These are phyloP conservation scores for Epichloe uncinata DNA, from an alignment of 2,329 filamentous ascomycete species.

Conservation along the genomic window DNA sequence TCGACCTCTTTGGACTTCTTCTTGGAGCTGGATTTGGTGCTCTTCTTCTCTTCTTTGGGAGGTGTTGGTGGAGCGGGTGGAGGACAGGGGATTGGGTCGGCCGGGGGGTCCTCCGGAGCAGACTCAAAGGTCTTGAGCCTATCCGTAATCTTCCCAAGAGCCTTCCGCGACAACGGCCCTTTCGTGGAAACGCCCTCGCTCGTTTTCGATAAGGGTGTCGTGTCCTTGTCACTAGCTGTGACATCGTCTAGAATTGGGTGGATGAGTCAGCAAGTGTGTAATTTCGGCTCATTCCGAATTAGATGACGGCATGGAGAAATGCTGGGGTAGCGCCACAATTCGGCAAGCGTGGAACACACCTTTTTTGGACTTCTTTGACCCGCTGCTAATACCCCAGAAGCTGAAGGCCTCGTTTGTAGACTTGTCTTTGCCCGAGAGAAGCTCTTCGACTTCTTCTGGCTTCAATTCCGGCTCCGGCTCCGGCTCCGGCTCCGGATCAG, in stretches of 20 bases:
- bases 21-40: conserved; percentile 27
- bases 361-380: conserved; percentile 30
- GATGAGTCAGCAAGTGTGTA: conserved; percentile 35
- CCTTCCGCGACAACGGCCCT: conserved; percentile 28
- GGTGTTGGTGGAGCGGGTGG: conserved; percentile 25
- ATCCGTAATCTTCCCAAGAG: conserved; percentile 40
- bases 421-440: conserved; percentile 22
- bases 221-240: conserved; percentile 23
- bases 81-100: conserved; percentile 22
- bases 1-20: conserved; percentile 26
- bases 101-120: conserved; percentile 22
- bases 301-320: conserved; percentile 2
- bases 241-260: conserved; percentile 31
- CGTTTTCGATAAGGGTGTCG: conserved; percentile 24
- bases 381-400: conserved; percentile 38
- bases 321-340: conserved; percentile 10
- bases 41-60: conserved; percentile 10
- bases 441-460: conserved; percentile 29
- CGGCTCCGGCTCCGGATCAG: conserved; percentile 1
- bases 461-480: conserved; percentile 21
- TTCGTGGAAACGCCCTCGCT: conserved; percentile 27
- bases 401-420: conserved; percentile 33
- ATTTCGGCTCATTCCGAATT: conserved; percentile 25
- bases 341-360: conserved; percentile 15
- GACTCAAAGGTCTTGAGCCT: conserved; percentile 43